These are phyloP conservation scores for Diaporthe sp. DNA, from an alignment of 2,329 filamentous ascomycete species.

Conservation along the genomic window DNA sequence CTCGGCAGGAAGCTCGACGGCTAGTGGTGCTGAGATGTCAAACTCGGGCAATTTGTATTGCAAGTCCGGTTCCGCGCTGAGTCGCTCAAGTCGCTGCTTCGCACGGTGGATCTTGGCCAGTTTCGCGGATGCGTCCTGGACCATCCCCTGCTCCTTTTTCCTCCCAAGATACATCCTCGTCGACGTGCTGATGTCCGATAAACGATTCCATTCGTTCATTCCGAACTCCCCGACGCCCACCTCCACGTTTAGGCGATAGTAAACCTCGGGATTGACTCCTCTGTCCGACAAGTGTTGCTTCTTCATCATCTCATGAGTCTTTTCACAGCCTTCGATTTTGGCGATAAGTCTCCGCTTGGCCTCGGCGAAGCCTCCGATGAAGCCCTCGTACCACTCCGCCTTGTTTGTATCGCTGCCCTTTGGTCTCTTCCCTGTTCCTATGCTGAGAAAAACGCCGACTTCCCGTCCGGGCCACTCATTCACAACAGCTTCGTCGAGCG, in stretches of 20 bases:
- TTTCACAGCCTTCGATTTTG: conserved; percentile 96
- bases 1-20: conserved; percentile 72
- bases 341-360: conserved; percentile 85
- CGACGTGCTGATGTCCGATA: conserved; percentile 95
- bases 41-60: conserved; percentile 57
- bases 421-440: conserved; percentile 91
- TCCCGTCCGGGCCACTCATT: conserved; percentile 98
- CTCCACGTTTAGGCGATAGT: conserved; percentile 97
- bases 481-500: conserved; percentile 89
- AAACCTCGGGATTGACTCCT: conserved; percentile 88
- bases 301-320: conserved; percentile 88
- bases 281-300: conserved; percentile 82
- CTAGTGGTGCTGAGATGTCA: conserved; percentile 61
- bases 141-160: conserved; percentile 81
- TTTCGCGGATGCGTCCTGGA: conserved; percentile 81
- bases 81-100: conserved; percentile 75
- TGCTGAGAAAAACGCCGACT: conserved; percentile 90
- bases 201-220: conserved; percentile 97
- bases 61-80: conserved; percentile 59
- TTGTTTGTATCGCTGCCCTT: conserved; percentile 75
- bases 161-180: conserved; percentile 87
- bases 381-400: conserved; percentile 93
- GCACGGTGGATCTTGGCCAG: conserved; percentile 86
- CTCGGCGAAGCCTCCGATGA: conserved; percentile 93
- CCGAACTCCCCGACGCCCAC: conserved; percentile 96